A percentile compares a stretch with the other conserved stretches of the same genome.
phyloP scores from a whole-genome alignment of 345 rosid genomes.

The Cardamine occulta region DNA sequence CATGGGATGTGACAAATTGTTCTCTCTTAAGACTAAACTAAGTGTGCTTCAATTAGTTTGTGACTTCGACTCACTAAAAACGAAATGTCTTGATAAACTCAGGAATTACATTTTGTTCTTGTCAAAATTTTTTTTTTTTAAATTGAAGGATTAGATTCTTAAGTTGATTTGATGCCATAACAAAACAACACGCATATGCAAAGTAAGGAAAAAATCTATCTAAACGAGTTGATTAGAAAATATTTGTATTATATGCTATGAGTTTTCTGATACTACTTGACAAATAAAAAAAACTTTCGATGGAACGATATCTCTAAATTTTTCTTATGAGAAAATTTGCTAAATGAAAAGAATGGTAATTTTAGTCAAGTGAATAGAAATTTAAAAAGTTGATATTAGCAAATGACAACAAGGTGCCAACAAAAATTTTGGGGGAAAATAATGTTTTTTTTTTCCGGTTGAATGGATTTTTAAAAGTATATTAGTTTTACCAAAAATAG shows the following conservation, averaged over 20 bases:
- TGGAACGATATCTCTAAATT: neutral
- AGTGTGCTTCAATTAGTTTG: neutral
- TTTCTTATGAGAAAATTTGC: neutral
- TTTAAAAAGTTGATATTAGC: neutral
- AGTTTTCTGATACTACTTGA: neutral
- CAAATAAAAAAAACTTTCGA: too few relatives aligned
- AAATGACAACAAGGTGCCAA: neutral
- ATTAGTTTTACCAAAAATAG: too few relatives aligned
- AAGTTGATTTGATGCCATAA: slow-evolving; percentile 1
- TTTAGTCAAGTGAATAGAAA: neutral
- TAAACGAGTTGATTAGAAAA: neutral
- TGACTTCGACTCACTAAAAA: neutral
- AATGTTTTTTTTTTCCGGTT: too few relatives aligned
- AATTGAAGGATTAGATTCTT: neutral
- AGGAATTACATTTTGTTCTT: neutral
- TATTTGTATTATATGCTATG: neutral
- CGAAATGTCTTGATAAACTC: neutral
- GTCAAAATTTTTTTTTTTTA: too few relatives aligned
- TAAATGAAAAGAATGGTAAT: neutral
- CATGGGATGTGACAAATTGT: neutral
- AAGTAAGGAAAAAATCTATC: neutral
- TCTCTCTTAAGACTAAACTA: neutral
- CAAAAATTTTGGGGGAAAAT: too few relatives aligned
- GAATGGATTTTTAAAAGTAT: too few relatives aligned
- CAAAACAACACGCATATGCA: neutral